Base-by-base conservation (phyloP, 1,284 basidiomycete species). In the Trametes hirsuta region DNA sequence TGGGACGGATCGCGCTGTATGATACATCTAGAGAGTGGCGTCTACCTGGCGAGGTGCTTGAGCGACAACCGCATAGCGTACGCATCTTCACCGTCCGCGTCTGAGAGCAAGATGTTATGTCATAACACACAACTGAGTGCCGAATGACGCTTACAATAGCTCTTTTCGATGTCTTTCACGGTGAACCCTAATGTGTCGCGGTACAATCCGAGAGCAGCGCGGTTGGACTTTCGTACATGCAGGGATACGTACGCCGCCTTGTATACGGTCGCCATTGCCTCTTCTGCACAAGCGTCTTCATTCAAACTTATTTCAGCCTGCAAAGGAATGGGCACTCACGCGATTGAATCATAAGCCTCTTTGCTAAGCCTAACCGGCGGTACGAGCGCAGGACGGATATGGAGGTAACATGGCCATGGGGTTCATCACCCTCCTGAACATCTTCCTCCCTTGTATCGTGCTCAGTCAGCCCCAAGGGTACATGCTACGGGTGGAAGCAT, bases 31-130 rank as follows among this genome's bases (percentile, higher is more conserved):
- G 39, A 37, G 11, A 61, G 15, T 36, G n/a, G 40, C 6, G 60
- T 59, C 50, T 63, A 72, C 63, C 69, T 59, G 22, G 69, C 66
- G 10, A 70, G 59, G 41, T 74, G 65, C 64, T 84, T 81, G 59
- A 92, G 76, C 4, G 80, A 80, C 49, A 93, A 81, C 41, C 86
- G 84, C 94, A 97, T 96, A 2, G 91, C 88, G 70, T 93, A 95
- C 37, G 95, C 94, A 68, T 96, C 93, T 76, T 97, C 94, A 9
- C 94, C 93, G 69, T 97, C 94, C 4, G 93, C 94, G 77, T 96
- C 94, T 95, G 65, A 24, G 45, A 37, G 41, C 36, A 25, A 39
- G 14, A 42, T 57, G 25, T 21, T 44, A 39, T 6, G 39, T 6
- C 22, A 24, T 21, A 14, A 21, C 35, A 21, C 6, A 37, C 21